Evolutionary conservation across 345 rosid species (phyloP), one percentile per base, ranked within the genome.

Genomic region (Lagerstroemia speciosa): DNA sequence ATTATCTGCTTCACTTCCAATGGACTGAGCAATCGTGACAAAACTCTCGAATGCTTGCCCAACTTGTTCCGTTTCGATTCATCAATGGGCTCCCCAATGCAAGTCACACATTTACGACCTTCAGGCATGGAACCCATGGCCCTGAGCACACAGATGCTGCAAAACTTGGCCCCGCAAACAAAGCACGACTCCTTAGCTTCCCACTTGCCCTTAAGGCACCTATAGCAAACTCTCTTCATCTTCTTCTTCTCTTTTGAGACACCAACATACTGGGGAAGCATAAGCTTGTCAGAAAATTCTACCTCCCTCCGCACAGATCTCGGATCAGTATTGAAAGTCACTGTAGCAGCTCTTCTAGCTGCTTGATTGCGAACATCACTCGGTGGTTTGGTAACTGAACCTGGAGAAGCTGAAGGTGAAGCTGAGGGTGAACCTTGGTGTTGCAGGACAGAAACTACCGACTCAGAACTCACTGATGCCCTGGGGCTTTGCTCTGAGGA

Each of bases 41-140:
- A 80, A 16, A 95, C 78, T 79, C 89, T 81, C 0, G 94, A 90
- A 76, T 87, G 82, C 55, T 83, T 95, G 37, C 99, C 99, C 65
- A 95, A 70, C 66, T 85, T 89, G 40, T 55, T 70, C 68, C 99
- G 78, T 71, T 85, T 92, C 5, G 92, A 90, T 71, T 95, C 99
- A 40, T 95, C 97, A 41, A 95, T 95, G 15, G 94, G 85, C 70
- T 82, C 78, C 48, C 92, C 79, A 0, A 95, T 92, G 78, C 99
- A 95, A 1, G 88, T 82, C 33, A 95, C 97, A 65, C 99, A 95
- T 65, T 95, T 95, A 27, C 99, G 89, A 43, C 99, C 99, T 83
- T 95, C 98, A 7, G 98, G 99, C 99, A 95, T 95, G 2, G 99
- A 95, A 36, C 99, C 99, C 99, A 95, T 95, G 3, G 98, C 98